phyloP scores from a whole-genome alignment of 495 filamentous ascomycete species.

The Aspergillus panamensis region DNA sequence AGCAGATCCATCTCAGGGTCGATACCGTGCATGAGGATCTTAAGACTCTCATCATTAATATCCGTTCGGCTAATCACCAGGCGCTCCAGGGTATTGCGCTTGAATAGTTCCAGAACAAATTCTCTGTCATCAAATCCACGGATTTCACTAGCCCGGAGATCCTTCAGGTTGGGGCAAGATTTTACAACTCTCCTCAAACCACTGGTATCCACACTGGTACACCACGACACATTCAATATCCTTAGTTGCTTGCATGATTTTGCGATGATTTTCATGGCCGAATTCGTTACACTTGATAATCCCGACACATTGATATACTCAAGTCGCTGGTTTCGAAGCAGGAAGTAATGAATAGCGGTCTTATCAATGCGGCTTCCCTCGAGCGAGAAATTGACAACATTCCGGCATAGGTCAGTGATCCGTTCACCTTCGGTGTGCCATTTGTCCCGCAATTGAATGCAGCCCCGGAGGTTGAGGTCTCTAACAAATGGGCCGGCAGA shows the following conservation, averaged over 20 bases:
- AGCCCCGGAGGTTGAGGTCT: conserved; percentile 82
- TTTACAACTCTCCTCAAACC: conserved; percentile 73
- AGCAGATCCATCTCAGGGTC: conserved; percentile 75
- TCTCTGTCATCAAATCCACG: conserved; percentile 69
- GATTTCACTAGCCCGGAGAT: conserved; percentile 81
- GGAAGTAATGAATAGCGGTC: conserved; percentile 71
- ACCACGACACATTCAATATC: conserved; percentile 88
- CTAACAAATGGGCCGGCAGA: conserved; percentile 83
- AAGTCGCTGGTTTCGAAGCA: conserved; percentile 72
- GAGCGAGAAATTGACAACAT: conserved; percentile 80
- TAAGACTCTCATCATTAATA: conserved; percentile 67
- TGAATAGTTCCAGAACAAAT: conserved; percentile 68
- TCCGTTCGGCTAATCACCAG: conserved; percentile 76
- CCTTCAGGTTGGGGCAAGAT: conserved; percentile 67
- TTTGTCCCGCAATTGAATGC: conserved; percentile 71
- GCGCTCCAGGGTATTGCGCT: conserved; percentile 75
- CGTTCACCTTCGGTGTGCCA: conserved; percentile 65
- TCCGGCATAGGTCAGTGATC: conserved; percentile 75
- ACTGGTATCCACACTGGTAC: conserved; percentile 73
- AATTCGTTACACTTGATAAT: conserved; percentile 73
- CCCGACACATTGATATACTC: conserved; percentile 82
- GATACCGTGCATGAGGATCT: conserved; percentile 66
- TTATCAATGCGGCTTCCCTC: conserved; percentile 87
- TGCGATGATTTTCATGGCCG: conserved; percentile 82
- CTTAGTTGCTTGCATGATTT: conserved; percentile 78